phyloP scores from a whole-genome alignment of 108 stramenopile genomes.

The Nannochloropsis granulata region DNA sequence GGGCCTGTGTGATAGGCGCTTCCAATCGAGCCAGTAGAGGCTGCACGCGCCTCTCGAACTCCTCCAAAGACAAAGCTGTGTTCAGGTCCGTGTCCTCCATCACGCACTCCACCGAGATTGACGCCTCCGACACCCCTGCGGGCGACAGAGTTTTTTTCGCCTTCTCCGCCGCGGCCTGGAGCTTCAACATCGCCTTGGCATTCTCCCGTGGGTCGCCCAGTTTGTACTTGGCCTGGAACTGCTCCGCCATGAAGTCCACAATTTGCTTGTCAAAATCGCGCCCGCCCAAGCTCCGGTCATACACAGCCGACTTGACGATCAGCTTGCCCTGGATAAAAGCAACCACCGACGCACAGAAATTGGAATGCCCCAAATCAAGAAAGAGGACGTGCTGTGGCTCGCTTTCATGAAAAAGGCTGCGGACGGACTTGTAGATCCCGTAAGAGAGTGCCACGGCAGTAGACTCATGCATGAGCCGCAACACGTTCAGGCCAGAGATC shows the following conservation, averaged over 20 bases:
- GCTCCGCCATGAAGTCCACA: conserved; percentile 67
- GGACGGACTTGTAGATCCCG: conserved; percentile 94
- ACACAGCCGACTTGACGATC: conserved; percentile 56
- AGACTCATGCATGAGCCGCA: conserved; percentile 82
- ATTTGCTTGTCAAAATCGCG: conserved; percentile 76
- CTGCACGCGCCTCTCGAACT: conserved; percentile 63
- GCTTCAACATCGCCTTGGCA: conserved; percentile 75
- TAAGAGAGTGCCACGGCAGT: conserved; percentile 90
- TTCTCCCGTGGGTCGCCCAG: conserved; percentile 48
- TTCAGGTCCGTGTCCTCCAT: conserved; percentile 83
- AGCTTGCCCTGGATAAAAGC: conserved; percentile 73
- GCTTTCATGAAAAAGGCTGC: conserved; percentile 21
- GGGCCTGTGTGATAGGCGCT: conserved; percentile 54
- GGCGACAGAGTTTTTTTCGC: conserved; percentile 96
- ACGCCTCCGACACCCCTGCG: conserved; percentile 77
- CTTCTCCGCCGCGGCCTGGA: conserved; percentile 80
- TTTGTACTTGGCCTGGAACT: conserved; percentile 67
- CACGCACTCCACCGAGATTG: conserved; percentile 55
- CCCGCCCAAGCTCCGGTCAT: conserved; percentile 71
- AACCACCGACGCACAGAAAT: conserved; percentile 73
- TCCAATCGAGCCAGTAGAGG: conserved; percentile 61
- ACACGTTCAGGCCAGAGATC: conserved; percentile 71
- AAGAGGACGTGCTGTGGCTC: conserved; percentile 53
- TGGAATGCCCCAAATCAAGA: conserved; percentile 62
- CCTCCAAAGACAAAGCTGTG: conserved; percentile 50